Evolutionary conservation across 2,329 filamentous ascomycete species (phyloP).

Genomic region (Leptodontidium sp.): DNA sequence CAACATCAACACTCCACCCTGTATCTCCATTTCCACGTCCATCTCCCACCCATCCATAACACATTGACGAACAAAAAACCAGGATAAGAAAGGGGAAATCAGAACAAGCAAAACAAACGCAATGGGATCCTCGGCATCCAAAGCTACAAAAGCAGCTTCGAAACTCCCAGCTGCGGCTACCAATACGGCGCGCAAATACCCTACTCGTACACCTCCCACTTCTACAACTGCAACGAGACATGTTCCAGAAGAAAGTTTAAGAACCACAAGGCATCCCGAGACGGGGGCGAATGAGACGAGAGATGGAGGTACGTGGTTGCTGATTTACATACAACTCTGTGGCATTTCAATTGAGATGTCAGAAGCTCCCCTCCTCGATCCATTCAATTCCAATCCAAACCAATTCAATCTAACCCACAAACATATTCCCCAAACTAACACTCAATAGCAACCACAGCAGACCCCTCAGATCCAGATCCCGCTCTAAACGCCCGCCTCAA

Average conservation of each 20-base stretch:
- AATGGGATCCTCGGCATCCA: conserved; percentile 44
- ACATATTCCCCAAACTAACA: not conserved
- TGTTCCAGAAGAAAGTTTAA: conserved; percentile 18
- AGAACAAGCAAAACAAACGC: not conserved
- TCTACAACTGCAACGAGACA: conserved; percentile 13
- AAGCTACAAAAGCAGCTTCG: conserved; percentile 36
- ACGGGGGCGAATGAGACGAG: conserved; percentile 7
- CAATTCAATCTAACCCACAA: not conserved
- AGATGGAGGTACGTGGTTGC: conserved; percentile 31
- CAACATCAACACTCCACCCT: not conserved
- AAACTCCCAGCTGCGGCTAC: conserved; percentile 31
- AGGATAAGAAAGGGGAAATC: not conserved
- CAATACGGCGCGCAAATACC: conserved; percentile 43
- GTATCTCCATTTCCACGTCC: not conserved
- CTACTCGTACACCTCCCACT: conserved; percentile 38
- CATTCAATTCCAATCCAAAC: not conserved
- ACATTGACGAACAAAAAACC: no score
- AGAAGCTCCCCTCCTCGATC: not conserved
- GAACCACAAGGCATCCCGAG: conserved; percentile 31
- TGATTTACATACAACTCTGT: no score
- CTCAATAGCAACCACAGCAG: conserved; percentile 20
- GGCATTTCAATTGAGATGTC: not conserved
- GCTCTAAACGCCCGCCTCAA: conserved; percentile 39
- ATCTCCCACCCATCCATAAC: not conserved
- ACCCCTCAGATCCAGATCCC: conserved; percentile 32